Percentiles rank a stretch among this genome's conserved stretches.
phyloP scores from a whole-genome alignment of 2,329 filamentous ascomycete genomes.

The Immersiporthe knoxdaviesiana region DNA sequence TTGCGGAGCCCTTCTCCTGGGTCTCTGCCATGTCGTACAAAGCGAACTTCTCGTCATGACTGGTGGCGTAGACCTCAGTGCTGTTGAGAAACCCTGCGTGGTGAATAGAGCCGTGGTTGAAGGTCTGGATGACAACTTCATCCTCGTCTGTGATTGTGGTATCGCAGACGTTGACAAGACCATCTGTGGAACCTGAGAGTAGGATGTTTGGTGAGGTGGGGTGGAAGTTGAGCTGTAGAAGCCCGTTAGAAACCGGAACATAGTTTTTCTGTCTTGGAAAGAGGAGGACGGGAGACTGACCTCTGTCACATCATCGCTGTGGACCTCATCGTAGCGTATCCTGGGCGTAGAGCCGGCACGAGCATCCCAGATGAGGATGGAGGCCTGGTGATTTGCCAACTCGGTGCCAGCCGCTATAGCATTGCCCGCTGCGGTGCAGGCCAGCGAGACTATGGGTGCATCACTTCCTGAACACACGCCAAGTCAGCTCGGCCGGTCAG shows the following conservation, averaged over 20 bases:
- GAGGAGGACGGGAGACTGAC: slow-evolving; percentile 36
- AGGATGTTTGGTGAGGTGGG: slow-evolving; percentile 63
- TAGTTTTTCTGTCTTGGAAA: not conserved
- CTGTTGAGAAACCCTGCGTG: slow-evolving; percentile 71
- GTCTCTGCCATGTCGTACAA: slow-evolving; percentile 72
- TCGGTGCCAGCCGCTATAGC: slow-evolving; percentile 75
- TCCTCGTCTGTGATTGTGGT: slow-evolving; percentile 73
- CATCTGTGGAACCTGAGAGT: slow-evolving; percentile 78
- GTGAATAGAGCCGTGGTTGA: slow-evolving; percentile 78
- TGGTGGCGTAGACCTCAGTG: slow-evolving; percentile 70
- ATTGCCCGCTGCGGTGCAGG: slow-evolving; percentile 59
- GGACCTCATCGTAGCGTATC: slow-evolving; percentile 64
- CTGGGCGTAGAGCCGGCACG: slow-evolving; percentile 51
- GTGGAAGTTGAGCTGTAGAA: slow-evolving; percentile 62
- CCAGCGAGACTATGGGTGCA: slow-evolving; percentile 65
- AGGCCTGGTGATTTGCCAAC: slow-evolving; percentile 64
- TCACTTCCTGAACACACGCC: slow-evolving; percentile 44
- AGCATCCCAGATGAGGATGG: slow-evolving; percentile 66
- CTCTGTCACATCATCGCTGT: slow-evolving; percentile 70
- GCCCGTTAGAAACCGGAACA: not conserved
- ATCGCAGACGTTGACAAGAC: slow-evolving; percentile 77
- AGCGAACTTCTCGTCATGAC: slow-evolving; percentile 77
- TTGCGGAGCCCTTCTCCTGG: slow-evolving; percentile 60
- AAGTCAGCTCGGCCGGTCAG: slow-evolving; percentile 30
- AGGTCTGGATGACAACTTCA: slow-evolving; percentile 75